A percentile compares a stretch with the other conserved stretches of the same genome.
phyloP scores from a whole-genome alignment of 1,284 basidiomycete genomes.

The Leccinum insigne region DNA sequence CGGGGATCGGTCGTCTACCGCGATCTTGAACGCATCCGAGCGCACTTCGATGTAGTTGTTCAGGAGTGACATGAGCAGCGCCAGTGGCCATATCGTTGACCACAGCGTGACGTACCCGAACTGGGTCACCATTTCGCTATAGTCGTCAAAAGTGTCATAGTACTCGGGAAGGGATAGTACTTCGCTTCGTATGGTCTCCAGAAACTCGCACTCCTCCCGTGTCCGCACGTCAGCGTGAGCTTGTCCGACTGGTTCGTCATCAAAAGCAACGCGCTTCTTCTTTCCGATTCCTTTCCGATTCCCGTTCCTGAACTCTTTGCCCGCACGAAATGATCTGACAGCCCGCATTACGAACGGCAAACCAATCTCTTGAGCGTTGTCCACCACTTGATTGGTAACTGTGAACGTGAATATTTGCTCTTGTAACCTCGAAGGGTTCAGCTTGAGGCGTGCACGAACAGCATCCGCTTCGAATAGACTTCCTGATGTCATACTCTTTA shows the following conservation, averaged over 20 bases:
- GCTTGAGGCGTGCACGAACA: constrained; percentile 37
- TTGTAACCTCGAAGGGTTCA: constrained; percentile 71
- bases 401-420: constrained; percentile 95
- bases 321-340: constrained; percentile 51
- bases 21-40: constrained; percentile 95
- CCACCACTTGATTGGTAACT: constrained; percentile 89
- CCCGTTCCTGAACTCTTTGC: constrained; percentile 31
- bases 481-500: constrained; percentile 12
- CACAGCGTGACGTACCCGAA: too few relatives aligned
- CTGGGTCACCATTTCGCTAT: too few relatives aligned
- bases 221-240: constrained; percentile 50
- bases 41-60: constrained; percentile 94
- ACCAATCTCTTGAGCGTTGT: constrained; percentile 83
- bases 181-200: constrained; percentile 79
- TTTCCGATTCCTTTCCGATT: constrained; percentile 27
- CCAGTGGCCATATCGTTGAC: too few relatives aligned
- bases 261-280: constrained; percentile 71
- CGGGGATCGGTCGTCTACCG: constrained; percentile 84
- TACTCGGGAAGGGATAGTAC: constrained; percentile 78
- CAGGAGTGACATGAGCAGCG: constrained; percentile 63
- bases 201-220: constrained; percentile 67
- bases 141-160: constrained; percentile 61
- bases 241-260: constrained; percentile 52
- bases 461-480: constrained; percentile 53
- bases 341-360: constrained; percentile 80